Conservation (phyloP, 164 flowering plant genomes). For the Platanus orientalis region DNA sequence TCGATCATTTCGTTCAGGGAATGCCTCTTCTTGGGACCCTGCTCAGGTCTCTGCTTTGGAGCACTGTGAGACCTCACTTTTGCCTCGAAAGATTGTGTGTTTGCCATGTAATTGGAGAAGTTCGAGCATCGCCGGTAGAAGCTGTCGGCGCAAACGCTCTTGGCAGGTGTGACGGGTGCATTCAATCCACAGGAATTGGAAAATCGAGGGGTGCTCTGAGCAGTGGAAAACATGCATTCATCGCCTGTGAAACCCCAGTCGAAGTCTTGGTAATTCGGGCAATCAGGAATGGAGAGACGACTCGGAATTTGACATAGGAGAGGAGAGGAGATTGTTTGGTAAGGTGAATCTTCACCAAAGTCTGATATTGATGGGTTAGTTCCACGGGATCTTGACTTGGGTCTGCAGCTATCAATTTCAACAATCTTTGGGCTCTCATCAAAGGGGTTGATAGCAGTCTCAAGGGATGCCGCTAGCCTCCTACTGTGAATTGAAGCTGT, state of each 20-base stretch:
- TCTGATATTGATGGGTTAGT: conserved; percentile 38
- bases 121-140: conserved; percentile 37
- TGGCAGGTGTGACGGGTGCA: conserved; percentile 53
- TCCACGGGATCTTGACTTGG: conserved; percentile 52
- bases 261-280: conserved; percentile 31
- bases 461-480: conserved; percentile 56
- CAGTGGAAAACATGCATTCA: conserved; percentile 62
- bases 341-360: conserved; percentile 36
- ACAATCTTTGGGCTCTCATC: conserved; percentile 82
- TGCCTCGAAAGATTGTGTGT: conserved; percentile 66
- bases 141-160: conserved; percentile 57
- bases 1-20: conserved; percentile 64
- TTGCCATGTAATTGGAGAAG: conserved; percentile 69
- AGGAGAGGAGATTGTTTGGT: no score
- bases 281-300: conserved; percentile 44
- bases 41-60: conserved; percentile 79
- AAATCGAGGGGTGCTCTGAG: conserved; percentile 76
- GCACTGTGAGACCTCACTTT: no score
- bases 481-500: conserved; percentile 53
- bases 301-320: conserved; percentile 48
- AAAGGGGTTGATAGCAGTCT: conserved; percentile 28
- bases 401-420: conserved; percentile 66
- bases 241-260: conserved; percentile 63
- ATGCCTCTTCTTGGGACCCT: conserved; percentile 44
- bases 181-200: conserved; percentile 20